These are phyloP conservation scores for Williopsis jadinii DNA, from an alignment of 1,139 yeast genomes.

Conservation along the genomic window DNA sequence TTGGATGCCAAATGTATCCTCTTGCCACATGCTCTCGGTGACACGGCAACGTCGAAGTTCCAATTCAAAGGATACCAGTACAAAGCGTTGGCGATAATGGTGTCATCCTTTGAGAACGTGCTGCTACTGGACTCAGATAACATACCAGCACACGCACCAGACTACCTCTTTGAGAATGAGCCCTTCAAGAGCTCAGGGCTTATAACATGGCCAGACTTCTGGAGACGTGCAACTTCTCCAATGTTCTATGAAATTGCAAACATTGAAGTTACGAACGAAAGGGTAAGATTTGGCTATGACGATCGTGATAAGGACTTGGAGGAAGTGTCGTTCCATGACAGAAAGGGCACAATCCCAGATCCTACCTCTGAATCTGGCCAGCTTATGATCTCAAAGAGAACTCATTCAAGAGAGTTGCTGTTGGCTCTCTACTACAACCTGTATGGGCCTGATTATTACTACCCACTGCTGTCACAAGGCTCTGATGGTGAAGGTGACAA, in stretches of 20 bases:
- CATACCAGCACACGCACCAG: constrained; percentile 54
- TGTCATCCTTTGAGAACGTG: constrained; percentile 74
- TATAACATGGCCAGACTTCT: constrained; percentile 78
- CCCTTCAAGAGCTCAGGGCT: constrained; percentile 52
- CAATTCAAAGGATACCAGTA: constrained; percentile 69
- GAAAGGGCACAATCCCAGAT: constrained; percentile 69
- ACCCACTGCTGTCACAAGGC: constrained; percentile 81
- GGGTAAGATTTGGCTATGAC: constrained; percentile 31
- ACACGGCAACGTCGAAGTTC: constrained; percentile 35
- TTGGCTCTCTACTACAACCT: constrained; percentile 72
- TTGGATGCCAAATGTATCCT: constrained; percentile 65
- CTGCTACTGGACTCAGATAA: constrained; percentile 73
- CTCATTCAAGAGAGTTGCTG: constrained; percentile 58
- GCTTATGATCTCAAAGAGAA: constrained; percentile 56
- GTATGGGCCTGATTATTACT: constrained; percentile 72
- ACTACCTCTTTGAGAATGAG: constrained; percentile 43
- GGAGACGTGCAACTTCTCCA: constrained; percentile 72
- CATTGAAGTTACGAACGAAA: constrained; percentile 32
- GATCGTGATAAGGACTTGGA: constrained; percentile 24
- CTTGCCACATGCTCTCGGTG: constrained; percentile 51
- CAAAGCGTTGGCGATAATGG: constrained; percentile 67
- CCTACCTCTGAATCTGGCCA: constrained; percentile 84
- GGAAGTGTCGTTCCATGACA: constrained; percentile 56
- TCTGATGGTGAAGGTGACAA: constrained; percentile 89
- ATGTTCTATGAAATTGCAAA: constrained; percentile 60